Base-by-base conservation (phyloP, 768 basidiomycete genomes). In the Mrakia frigida region DNA sequence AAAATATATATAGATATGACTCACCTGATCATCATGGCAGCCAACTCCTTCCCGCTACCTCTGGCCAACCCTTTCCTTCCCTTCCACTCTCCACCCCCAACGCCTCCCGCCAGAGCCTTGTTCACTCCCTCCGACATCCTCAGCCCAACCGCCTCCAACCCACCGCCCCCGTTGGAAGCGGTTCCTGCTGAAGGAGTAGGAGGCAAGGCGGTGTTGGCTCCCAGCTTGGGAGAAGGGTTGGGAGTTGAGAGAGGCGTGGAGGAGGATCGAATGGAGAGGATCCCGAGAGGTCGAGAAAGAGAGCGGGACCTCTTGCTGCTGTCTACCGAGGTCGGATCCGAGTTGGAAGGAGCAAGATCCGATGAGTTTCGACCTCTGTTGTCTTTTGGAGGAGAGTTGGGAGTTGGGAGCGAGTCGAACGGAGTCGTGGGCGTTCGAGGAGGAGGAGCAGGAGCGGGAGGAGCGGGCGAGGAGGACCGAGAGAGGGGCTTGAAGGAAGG, bases 401-500 rank as follows among this genome's bases (percentile, higher is more conserved):
- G 68, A 0, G 67, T 52, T 28, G 50, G 63, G 31, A 21, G 31
- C n/a, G 37, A 10, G 67, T 52, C 67, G 74, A 63, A n/a, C 4
- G 31, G 37, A 13, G 74, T 50, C 16, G 61, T 65, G 23, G 50
- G 46, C 35, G 52, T 53, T 39, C 68, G 74, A 39, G 35, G 65
- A 25, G 65, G 65, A 39, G 70, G 70, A 13, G 53, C n/a, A 35
- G 50, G 70, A 23, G 70, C 77, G 14, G 53, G 46, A 35, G 50
- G 70, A 23, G 70, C 77, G 14, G 77, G 77, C 3, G 77, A 78
- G 33, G 73, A 52, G 25, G 77, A 68, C 4, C 77, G 73, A 5
- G 77, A 78, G 68, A 78, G 77, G 7, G 77, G 77, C 50, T 78
- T 78, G 73, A 78, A 78, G 52, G 77, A 70, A 6, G 77, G 77